phyloP scores from a whole-genome alignment of 352 stramenopile species.

The Phytopythium ostracodes region DNA sequence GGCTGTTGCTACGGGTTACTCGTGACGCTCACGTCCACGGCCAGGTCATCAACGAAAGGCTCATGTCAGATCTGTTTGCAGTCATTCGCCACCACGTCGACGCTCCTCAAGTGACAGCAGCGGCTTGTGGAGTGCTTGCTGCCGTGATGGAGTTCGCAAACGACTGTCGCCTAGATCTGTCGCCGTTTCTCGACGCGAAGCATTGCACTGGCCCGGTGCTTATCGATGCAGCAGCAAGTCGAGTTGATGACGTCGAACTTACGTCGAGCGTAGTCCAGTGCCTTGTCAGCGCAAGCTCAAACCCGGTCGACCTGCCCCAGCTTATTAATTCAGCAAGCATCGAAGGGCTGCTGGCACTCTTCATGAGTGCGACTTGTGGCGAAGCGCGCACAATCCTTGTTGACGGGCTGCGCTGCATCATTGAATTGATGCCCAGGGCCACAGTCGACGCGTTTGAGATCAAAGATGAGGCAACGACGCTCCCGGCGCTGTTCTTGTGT shows the following conservation, averaged over 20 bases:
- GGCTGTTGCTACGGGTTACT: conserved; percentile 32
- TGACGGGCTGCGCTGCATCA: conserved; percentile 35
- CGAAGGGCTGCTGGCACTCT: conserved; percentile 59
- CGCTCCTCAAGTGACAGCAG: conserved; percentile 36
- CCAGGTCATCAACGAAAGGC: conserved; percentile 51
- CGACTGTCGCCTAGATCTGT: conserved; percentile 52
- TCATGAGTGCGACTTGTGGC: conserved; percentile 29
- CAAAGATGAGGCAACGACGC: conserved; percentile 39
- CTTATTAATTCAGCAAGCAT: conserved; percentile 50
- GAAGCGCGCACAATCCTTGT: conserved; percentile 28
- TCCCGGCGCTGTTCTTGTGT: conserved; percentile 65
- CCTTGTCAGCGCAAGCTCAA: conserved; percentile 48
- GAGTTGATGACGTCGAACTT: conserved; percentile 27
- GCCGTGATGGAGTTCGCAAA: conserved; percentile 57
- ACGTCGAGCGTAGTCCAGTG: conserved; percentile 45
- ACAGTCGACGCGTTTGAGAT: conserved; percentile 41
- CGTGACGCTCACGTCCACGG: conserved; percentile 40
- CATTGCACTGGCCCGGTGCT: conserved; percentile 38
- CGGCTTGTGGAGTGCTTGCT: conserved; percentile 66
- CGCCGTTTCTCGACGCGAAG: conserved; percentile 29
- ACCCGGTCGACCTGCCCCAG: conserved; percentile 39
- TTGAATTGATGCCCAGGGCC: conserved; percentile 35
- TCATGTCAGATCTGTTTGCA: conserved; percentile 45
- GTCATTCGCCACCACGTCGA: conserved; percentile 55
- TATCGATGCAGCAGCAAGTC: conserved; percentile 28